Base-by-base conservation (phyloP, 306 rosid genomes). In the Rosa lucieae region DNA sequence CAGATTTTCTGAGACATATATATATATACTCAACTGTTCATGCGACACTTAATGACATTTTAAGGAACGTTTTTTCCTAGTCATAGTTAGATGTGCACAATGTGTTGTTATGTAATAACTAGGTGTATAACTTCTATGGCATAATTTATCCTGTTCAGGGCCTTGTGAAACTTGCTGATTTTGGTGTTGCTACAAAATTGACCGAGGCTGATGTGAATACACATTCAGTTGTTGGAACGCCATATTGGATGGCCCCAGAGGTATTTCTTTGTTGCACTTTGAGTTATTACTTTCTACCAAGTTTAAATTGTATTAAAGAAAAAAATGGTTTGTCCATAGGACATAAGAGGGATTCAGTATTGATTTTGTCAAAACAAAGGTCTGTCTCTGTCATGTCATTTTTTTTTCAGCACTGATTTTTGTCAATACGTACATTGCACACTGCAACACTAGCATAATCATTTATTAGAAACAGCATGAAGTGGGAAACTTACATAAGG, bases 191-290 rank as follows among this genome's bases (percentile, higher is more conserved):
- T 8, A 96, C 99, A 55, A 96, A 96, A 77, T 80, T 96, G 83
- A 96, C 95, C 15, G 99, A 96, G 86, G 99, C 99, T 55, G 99
- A 96, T 87, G 97, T 93, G 66, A 93, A 96, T 87, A 96, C 99
- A 26, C 99, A 96, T 90, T 96, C 99, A 49, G 99, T 96, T 85
- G 99, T 93, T 82, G 99, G 99, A 82, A 96, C 99, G 12, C 99
- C 99, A 70, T 96, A 96, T 81, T 96, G 99, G 99, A 96, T 96
- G 99, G 99, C 99, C 72, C 99, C 99, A 47, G 99, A 96, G 99
- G 99, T 96, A 88, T 67, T 23, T 75, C 23, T 73, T 67, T 18
- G 46, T 42, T 67, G 71, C 12, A 18, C 46, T 66, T 32, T 9
- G 20, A 17, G 21, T 73, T 49, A 18, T 35, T 18, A 53, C 20